Percentiles rank a stretch among this genome's conserved stretches.
Conservation (phyloP, 495 filamentous ascomycete genomes). For the Neurospora sp. region DNA sequence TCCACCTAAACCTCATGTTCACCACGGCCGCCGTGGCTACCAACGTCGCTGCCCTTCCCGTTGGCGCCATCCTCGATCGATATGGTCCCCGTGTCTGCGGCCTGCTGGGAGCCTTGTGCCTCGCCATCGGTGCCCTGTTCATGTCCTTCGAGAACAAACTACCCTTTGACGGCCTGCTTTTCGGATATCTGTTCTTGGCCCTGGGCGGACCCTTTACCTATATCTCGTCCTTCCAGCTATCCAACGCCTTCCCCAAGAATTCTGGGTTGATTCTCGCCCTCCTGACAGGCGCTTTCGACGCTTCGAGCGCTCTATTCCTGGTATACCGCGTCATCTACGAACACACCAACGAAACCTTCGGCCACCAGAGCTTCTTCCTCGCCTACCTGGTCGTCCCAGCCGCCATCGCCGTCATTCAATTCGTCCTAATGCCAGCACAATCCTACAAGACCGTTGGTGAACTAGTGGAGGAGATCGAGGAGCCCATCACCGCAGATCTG, state of each 20-base stretch:
- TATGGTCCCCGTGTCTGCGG: slow-evolving; percentile 73
- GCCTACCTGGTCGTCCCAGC: slow-evolving; percentile 64
- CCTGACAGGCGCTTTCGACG: slow-evolving; percentile 83
- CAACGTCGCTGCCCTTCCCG: slow-evolving; percentile 66
- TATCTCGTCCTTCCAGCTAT: slow-evolving; percentile 87
- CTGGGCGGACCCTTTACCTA: slow-evolving; percentile 85
- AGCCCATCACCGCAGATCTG: slow-evolving; percentile 13
- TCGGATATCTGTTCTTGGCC: slow-evolving; percentile 72
- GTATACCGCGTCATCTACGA: slow-evolving; percentile 73
- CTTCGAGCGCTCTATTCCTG: slow-evolving; percentile 79
- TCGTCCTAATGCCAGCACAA: slow-evolving; percentile 64
- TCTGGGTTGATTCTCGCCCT: slow-evolving; percentile 79
- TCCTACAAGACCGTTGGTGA: slow-evolving; percentile 89
- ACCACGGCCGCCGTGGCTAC: slow-evolving; percentile 83
- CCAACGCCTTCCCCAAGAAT: slow-evolving; percentile 78
- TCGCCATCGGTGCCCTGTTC: slow-evolving; percentile 57
- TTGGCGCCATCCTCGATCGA: slow-evolving; percentile 76
- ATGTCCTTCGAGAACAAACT: slow-evolving; percentile 61
- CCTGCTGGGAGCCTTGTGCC: slow-evolving; percentile 57
- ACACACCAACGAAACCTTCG: slow-evolving; percentile 47
- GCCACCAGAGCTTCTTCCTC: slow-evolving; percentile 64
- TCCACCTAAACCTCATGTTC: slow-evolving; percentile 88
- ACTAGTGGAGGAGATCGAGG: slow-evolving; percentile 62
- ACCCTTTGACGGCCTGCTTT: slow-evolving; percentile 62
- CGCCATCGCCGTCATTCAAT: slow-evolving; percentile 57